Base-by-base conservation (phyloP, 345 rosid species). In the Moricandia arvensis region DNA sequence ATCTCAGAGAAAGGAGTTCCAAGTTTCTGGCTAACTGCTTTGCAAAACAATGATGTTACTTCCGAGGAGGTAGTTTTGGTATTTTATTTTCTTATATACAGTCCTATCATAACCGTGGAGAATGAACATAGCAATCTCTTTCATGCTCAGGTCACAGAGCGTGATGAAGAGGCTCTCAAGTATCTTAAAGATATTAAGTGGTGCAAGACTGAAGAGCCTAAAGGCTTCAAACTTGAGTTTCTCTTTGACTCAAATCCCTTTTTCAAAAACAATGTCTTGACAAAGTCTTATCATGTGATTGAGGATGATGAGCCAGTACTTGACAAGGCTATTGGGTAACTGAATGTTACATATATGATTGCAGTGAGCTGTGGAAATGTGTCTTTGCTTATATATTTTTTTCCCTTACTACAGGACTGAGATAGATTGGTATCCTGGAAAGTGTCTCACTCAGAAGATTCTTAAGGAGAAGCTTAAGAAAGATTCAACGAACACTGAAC, bases 181-280 rank as follows among this genome's bases (percentile, higher is more conserved):
- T 91, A 80, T 82, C 86, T 93, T 58, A 90, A 85, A 70, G 94
- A 93, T 75, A 90, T 93, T 1, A 93, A 87, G 80, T 91, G 94
- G 93, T 76, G 72, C 74, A 86, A 90, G 76, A 75, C 86, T 55
- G 89, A 83, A 63, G 91, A 91, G 2, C 95, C 93, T 24, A 93
- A 93, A 83, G 98, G 98, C 55, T 93, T 90, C 85, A 93, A 91
- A 75, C 91, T 93, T 41, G 98, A 91, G 63, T 91, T 93, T 79
- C 81, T 83, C 78, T 93, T 91, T 65, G 93, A 90, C 16, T 15
- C 89, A 3, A 93, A 93, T 77, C 97, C 96, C 6, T 90, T 55
- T 53, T 93, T 93, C 75, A 90, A 84, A 80, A 91, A 91, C 78
- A 6, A 86, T 47, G 83, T 91, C 47, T 80, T 93, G 88, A 87